phyloP scores from a whole-genome alignment of 2,329 filamentous ascomycete species.

The Cucurbitaria berberidis region DNA sequence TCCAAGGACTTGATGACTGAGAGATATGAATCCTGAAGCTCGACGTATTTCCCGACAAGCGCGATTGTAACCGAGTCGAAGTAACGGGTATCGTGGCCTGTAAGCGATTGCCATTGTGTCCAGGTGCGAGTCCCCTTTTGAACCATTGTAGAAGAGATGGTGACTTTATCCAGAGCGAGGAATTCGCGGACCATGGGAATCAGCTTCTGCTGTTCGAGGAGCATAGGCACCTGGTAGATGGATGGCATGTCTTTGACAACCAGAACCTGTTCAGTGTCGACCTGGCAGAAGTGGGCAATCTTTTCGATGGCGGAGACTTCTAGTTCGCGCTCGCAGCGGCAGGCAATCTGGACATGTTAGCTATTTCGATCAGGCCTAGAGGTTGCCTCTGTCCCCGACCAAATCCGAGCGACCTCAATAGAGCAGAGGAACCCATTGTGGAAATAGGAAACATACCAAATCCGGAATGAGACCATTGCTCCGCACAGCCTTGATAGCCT shows the following conservation, averaged over 20 bases:
- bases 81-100: constrained; percentile 69
- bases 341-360: constrained; percentile 71
- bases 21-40: constrained; percentile 84
- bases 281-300: constrained; percentile 87
- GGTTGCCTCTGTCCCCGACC: background rate
- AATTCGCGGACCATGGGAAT: constrained; percentile 69
- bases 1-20: constrained; percentile 86
- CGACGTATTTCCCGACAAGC: constrained; percentile 90
- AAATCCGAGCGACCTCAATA: background rate
- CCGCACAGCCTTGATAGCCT: constrained; percentile 82
- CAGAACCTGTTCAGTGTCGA: constrained; percentile 83
- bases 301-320: constrained; percentile 79
- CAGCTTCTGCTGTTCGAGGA: constrained; percentile 82
- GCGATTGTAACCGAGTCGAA: constrained; percentile 78
- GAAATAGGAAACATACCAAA: constrained; percentile 57
- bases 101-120: constrained; percentile 77
- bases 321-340: constrained; percentile 81
- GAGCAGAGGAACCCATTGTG: background rate
- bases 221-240: constrained; percentile 93
- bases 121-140: constrained; percentile 73
- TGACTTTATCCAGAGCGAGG: constrained; percentile 67
- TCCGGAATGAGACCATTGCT: constrained; percentile 72
- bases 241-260: constrained; percentile 86
- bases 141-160: constrained; percentile 60
- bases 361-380: background rate